Evolutionary conservation across 2,329 filamentous ascomycete genomes (phyloP), one percentile per base, ranked within the genome.

Genomic region (Herpotrichia juniperi): DNA sequence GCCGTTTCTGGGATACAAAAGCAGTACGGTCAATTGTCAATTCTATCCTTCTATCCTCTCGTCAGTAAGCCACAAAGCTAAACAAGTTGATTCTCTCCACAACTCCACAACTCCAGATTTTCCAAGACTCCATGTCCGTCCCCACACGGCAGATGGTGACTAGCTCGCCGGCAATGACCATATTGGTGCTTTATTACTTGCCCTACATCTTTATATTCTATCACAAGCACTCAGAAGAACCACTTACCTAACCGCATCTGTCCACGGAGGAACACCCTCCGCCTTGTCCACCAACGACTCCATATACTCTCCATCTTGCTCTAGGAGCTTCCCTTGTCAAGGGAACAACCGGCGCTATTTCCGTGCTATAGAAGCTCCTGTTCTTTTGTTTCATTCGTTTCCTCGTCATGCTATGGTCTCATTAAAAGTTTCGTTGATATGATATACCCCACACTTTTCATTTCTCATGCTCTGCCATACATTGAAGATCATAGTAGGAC

Each of bases 401-500:
- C 10, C 17, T 48, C 17, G 10, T 40, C 46, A 10, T 48, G 12
- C 11, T 44, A 2, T n/a, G 21, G 11, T 10, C 28, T 19, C 43
- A 26, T 49, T 52, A 55, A 48, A 48, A 30, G 48, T 52, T 58
- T 48, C 46, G 39, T 44, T 49, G 51, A 58, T 55, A 26, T 46
- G 34, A 37, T 19, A n/a, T n/a, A 17, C 45, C 40, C 48, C 48
- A 44, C 50, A 48, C 2, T 48, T 42, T 16, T 34, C 28, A 46
- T 35, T 17, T 50, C 22, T 47, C 39, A n/a, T 5, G n/a, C 14
- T 12, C 11, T 8, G 45, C 10, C 26, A 14, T 53, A 42, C 50
- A 50, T 48, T 42, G 34, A 14, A n/a, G 26, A 48, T 53, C 42
- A 12, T 14, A 34, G 21, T n/a, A 42, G 25, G 19, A 25, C 34